Conservation (phyloP, 495 filamentous ascomycete species). For the Penicillium chermesinum region DNA sequence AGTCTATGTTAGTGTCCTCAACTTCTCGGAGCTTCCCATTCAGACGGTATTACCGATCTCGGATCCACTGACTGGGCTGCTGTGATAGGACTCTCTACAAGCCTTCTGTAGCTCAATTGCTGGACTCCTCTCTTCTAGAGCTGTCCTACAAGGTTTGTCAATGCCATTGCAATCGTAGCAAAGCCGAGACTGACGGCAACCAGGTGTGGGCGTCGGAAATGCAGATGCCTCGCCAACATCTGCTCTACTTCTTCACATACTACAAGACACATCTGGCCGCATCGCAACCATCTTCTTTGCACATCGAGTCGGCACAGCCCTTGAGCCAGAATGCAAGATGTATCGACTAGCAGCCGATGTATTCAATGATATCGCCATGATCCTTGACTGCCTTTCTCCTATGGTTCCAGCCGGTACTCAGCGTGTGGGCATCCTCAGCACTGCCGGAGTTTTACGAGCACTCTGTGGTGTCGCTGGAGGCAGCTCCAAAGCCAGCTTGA, state of each 20-base stretch:
- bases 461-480: conserved; percentile 87
- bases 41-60: too few species aligned
- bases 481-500: conserved; percentile 84
- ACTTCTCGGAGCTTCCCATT: too few species aligned
- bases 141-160: conserved; percentile 72
- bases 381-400: conserved; percentile 83
- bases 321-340: conserved; percentile 92
- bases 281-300: conserved; percentile 91
- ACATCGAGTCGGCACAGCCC: conserved; percentile 73
- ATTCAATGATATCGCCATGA: conserved; percentile 87
- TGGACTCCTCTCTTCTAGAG: conserved; percentile 78
- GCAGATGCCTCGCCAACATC: conserved; percentile 77
- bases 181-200: conserved; percentile 6
- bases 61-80: neutral
- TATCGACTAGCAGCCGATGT: conserved; percentile 88
- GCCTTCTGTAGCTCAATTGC: conserved; percentile 94
- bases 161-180: too few species aligned
- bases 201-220: conserved; percentile 87
- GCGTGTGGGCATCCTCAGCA: conserved; percentile 66
- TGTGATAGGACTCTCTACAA: conserved; percentile 80
- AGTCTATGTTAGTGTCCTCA: conserved; percentile 46
- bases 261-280: conserved; percentile 79
- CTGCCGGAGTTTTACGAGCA: conserved; percentile 69
- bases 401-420: conserved; percentile 59
- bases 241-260: conserved; percentile 77